Evolutionary conservation across 2,329 filamentous ascomycete genomes (phyloP).

Genomic region (Colletotrichum acutatum): DNA sequence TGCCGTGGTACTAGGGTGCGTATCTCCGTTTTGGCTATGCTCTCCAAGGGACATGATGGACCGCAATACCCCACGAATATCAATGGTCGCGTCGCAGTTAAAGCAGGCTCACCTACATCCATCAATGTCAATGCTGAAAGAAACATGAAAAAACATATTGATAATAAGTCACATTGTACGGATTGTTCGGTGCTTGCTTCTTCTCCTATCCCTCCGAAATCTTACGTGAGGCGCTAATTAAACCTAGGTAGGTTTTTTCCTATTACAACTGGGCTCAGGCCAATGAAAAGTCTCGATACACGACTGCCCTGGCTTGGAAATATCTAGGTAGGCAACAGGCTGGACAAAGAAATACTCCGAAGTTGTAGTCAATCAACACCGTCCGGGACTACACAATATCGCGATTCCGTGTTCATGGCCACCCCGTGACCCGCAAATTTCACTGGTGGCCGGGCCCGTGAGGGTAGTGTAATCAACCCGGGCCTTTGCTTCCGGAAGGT

Average conservation of each 20-base stretch:
- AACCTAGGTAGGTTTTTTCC: too few relatives aligned
- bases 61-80: neutral
- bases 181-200: neutral
- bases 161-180: neutral
- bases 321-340: neutral
- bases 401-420: too few relatives aligned
- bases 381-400: neutral
- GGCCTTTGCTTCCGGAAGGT: neutral
- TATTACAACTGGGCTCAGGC: neutral
- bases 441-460: neutral
- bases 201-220: neutral
- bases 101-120: neutral
- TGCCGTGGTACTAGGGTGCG: neutral
- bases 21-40: neutral
- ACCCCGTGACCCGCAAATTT: neutral
- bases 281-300: neutral
- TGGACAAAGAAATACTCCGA: neutral
- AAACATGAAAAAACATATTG: neutral
- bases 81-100: neutral
- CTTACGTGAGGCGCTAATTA: constrained; percentile 15
- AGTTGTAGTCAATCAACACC: neutral
- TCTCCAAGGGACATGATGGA: neutral
- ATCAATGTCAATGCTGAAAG: neutral
- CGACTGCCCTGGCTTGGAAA: neutral
- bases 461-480: neutral